Percentiles rank a stretch among this genome's conserved stretches.
These are phyloP conservation scores for Glycine soja DNA, from an alignment of 306 rosid species.

Conservation along the genomic window DNA sequence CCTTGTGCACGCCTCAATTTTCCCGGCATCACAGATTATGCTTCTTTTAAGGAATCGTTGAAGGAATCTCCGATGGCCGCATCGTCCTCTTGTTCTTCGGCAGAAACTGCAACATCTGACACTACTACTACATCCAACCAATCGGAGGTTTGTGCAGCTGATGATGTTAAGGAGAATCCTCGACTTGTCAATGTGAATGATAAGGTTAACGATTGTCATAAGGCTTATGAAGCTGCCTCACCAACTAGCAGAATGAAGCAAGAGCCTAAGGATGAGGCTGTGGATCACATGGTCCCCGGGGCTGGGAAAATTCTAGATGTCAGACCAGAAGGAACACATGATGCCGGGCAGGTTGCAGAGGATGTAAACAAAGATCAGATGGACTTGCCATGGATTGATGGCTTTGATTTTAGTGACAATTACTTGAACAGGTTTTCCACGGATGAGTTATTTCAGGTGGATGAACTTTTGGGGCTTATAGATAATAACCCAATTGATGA, in stretches of 20 bases:
- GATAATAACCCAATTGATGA: slow-evolving; percentile 49
- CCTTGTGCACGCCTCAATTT: slow-evolving; percentile 79
- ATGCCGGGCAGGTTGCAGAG: slow-evolving; percentile 22
- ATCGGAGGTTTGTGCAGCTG: slow-evolving; percentile 68
- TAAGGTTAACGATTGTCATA: not conserved
- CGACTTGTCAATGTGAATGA: not conserved
- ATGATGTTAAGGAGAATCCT: slow-evolving; percentile 47
- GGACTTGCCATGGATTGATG: slow-evolving; percentile 49
- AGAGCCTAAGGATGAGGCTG: slow-evolving; percentile 51
- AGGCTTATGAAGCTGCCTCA: slow-evolving; percentile 40
- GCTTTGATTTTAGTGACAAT: slow-evolving; percentile 39
- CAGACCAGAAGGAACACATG: not conserved
- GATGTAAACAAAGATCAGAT: slow-evolving; percentile 39
- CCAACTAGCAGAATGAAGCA: slow-evolving; percentile 46
- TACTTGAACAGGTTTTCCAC: slow-evolving; percentile 45
- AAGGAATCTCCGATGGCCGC: slow-evolving; percentile 46
- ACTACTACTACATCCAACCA: slow-evolving; percentile 57
- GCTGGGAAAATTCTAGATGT: slow-evolving; percentile 38
- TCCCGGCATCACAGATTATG: slow-evolving; percentile 53
- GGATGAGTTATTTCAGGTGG: slow-evolving; percentile 76
- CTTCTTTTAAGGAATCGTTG: slow-evolving; percentile 39
- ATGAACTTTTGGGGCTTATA: slow-evolving; percentile 61
- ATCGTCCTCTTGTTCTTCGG: slow-evolving; percentile 57
- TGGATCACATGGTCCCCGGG: slow-evolving; percentile 5
- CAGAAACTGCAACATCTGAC: slow-evolving; percentile 55